These are phyloP conservation scores for Ephemerocybe angulata DNA, from an alignment of 768 basidiomycete genomes.

Conservation along the genomic window DNA sequence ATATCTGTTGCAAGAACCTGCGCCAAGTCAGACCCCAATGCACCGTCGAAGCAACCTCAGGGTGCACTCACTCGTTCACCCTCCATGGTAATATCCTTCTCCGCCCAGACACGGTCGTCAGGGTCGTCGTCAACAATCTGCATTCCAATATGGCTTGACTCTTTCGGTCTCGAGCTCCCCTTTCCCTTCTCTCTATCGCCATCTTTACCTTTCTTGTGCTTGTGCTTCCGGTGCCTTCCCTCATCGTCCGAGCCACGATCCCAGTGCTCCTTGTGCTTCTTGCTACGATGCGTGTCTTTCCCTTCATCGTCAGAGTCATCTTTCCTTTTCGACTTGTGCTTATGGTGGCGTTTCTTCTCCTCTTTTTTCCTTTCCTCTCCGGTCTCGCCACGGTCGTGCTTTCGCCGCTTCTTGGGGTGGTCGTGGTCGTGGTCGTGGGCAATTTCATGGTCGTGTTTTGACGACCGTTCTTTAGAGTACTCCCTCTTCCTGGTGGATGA, in stretches of 20 bases:
- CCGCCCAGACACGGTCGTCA: conserved; percentile 78
- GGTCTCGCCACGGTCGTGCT: conserved; percentile 37
- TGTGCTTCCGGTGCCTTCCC: conserved; percentile 21
- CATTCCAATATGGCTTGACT: conserved; percentile 35
- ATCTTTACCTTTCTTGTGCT: conserved; percentile 29
- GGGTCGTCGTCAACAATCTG: conserved; percentile 69
- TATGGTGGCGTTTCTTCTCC: conserved; percentile 24
- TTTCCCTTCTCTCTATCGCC: conserved; percentile 29
- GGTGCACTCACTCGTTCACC: conserved; percentile 60
- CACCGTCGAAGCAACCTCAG: background rate
- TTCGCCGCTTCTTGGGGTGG: conserved; percentile 44
- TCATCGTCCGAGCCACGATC: conserved; percentile 42
- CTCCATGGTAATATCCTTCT: conserved; percentile 80
- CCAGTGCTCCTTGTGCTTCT: conserved; percentile 53
- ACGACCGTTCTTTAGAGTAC: too few species aligned
- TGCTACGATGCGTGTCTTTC: conserved; percentile 24
- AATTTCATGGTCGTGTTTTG: too few species aligned
- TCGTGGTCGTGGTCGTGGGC: too few species aligned
- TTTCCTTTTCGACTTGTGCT: conserved; percentile 27
- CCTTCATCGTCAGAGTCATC: conserved; percentile 18
- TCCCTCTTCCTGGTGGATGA: too few species aligned
- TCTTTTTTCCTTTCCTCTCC: too few species aligned
- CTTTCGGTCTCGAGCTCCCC: conserved; percentile 25
- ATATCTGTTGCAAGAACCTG: conserved; percentile 73
- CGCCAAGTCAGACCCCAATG: background rate